A percentile compares a stretch with the other conserved stretches of the same genome.
phyloP scores from a whole-genome alignment of 768 basidiomycete species.

The Russula lepida region DNA sequence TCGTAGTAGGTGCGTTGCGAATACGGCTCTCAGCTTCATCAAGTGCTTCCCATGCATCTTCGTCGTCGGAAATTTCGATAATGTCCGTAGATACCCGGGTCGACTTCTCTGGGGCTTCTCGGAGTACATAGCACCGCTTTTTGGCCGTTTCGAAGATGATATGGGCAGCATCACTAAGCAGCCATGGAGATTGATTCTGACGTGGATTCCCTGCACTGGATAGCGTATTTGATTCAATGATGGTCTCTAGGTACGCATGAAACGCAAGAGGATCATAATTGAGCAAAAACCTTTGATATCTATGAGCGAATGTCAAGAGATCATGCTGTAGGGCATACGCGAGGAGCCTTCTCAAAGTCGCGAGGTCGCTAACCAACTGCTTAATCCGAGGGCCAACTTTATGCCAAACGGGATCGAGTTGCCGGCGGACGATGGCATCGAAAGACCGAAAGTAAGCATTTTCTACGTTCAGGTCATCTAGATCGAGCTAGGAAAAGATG shows the following conservation, averaged over 20 bases:
- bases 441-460: constrained; percentile 93
- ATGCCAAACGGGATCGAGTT: constrained; percentile 94
- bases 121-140: constrained; percentile 65
- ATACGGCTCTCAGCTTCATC: constrained; percentile 48
- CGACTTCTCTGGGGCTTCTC: constrained; percentile 17
- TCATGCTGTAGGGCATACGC: constrained; percentile 38
- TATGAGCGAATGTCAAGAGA: not conserved
- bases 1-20: constrained; percentile 1
- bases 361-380: constrained; percentile 83
- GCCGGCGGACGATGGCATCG: constrained; percentile 77
- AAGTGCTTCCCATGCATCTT: constrained; percentile 68
- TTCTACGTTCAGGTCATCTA: constrained; percentile 88
- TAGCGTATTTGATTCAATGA: constrained; percentile 55
- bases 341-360: constrained; percentile 74
- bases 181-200: constrained; percentile 77
- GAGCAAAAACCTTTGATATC: constrained; percentile 60
- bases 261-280: constrained; percentile 89
- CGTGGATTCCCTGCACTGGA: constrained; percentile 43
- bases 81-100: constrained; percentile 23
- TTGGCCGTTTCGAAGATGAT: constrained; percentile 75
- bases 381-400: constrained; percentile 90
- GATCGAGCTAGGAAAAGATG: constrained; percentile 58
- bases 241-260: constrained; percentile 83
- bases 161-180: constrained; percentile 87
- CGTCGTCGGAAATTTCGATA: constrained; percentile 44